Base-by-base conservation (phyloP, 1,284 basidiomycete genomes). In the Austroboletus niveus region DNA sequence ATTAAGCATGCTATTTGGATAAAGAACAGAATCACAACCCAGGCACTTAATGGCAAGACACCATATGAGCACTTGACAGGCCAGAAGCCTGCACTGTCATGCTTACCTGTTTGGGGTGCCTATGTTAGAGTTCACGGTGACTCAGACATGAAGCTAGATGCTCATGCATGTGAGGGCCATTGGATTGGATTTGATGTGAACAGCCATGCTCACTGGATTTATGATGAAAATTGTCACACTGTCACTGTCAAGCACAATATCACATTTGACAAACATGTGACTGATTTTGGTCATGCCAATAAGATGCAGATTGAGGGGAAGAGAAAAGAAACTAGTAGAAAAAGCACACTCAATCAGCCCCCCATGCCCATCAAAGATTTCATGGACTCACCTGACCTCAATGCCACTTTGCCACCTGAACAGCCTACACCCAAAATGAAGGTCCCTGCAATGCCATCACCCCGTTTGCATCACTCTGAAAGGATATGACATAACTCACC, bases 1-100 rank as follows among this genome's bases (percentile, higher is more conserved):
- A 1, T 14, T 54, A 9, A 5, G 5, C 45, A 55, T 30, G 11
- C 44, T 10, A 6, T 53, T 9, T 55, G 51, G 47, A 15, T 55
- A 3, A 55, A 55, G 29, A 55, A 55, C 34, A 3, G 32, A 4
- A 31, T 22, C 1, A 20, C 35, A 1, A 31, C 47, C 1, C 8
- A 5, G 0, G 12, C 12, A 4, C 47, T n/a, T n/a, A n/a, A n/a
- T n/a, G n/a, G n/a, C n/a, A n/a, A n/a, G n/a, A n/a, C n/a, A n/a
- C n/a, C n/a, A 4, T 52, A 54, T 4, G 11, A 54, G 24, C 11
- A 47, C 7, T 1, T 49, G 0, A 29, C 6, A 0, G n/a, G 44
- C 3, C 41, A 45, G 31, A 49, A 48, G 29, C 47, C 47, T 0
- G 10, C 2, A 1, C 17, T 43, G 10, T 1, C 17, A 2, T 8